Percentiles rank a stretch among this genome's conserved stretches.
Evolutionary conservation across 345 rosid species (phyloP).

Genomic region (Aegle marmelos): DNA sequence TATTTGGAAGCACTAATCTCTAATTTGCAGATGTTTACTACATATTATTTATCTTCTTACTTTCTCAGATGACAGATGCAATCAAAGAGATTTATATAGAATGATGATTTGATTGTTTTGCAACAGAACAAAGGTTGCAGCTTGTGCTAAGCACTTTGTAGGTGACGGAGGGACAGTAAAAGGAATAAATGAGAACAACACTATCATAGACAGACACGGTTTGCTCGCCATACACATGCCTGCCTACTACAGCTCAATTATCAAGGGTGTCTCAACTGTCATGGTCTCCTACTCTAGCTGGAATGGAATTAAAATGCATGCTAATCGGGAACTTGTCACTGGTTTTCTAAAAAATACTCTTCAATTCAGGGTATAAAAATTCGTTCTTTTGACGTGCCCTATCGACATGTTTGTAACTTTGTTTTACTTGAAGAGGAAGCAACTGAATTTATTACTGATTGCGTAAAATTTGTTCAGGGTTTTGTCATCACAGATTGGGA

Average conservation of each 20-base stretch:
- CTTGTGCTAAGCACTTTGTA: slow-evolving; percentile 91
- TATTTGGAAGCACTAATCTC: background rate
- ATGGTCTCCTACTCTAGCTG: slow-evolving; percentile 94
- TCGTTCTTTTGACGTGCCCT: background rate
- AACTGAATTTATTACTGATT: slow-evolving; percentile 5
- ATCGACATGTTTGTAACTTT: background rate
- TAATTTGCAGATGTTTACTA: background rate
- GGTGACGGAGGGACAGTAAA: slow-evolving; percentile 88
- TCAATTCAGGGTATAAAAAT: slow-evolving; percentile 50
- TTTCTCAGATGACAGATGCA: background rate
- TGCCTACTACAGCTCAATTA: slow-evolving; percentile 60
- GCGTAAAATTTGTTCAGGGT: slow-evolving; percentile 35
- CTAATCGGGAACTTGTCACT: slow-evolving; percentile 59
- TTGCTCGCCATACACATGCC: slow-evolving; percentile 73
- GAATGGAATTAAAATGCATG: slow-evolving; percentile 88
- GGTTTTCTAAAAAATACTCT: slow-evolving; percentile 73
- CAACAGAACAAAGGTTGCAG: slow-evolving; percentile 71
- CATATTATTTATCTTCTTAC: background rate
- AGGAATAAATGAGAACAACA: slow-evolving; percentile 79
- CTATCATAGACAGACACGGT: slow-evolving; percentile 48
- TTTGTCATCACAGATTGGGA: slow-evolving; percentile 68
- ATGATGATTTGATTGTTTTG: background rate
- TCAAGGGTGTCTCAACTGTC: slow-evolving; percentile 79
- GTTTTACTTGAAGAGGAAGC: background rate
- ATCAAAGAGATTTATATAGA: background rate